Evolutionary conservation across 78 protist genomes (phyloP).

Genomic region (Blattamonas nauphoetae): DNA sequence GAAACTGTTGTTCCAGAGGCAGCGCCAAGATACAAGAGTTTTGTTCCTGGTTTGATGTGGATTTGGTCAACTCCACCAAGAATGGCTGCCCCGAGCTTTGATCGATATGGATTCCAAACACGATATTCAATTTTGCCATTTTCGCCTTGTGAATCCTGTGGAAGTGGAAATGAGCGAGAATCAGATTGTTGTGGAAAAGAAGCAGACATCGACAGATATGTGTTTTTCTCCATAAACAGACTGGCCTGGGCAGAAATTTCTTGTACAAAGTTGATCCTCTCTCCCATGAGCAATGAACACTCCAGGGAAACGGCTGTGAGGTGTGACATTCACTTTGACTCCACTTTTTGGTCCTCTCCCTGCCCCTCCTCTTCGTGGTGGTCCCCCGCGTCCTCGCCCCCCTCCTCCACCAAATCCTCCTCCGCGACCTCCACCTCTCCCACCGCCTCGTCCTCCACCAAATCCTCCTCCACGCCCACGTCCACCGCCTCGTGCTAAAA

Average conservation of each 20-base stretch:
- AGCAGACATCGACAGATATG: conserved; percentile 66
- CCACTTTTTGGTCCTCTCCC: conserved; percentile 70
- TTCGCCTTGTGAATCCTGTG: conserved; percentile 7
- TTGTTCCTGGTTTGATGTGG: conserved; percentile 88
- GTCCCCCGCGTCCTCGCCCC: conserved; percentile 1
- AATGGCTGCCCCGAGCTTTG: conserved; percentile 97
- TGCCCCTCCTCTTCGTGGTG: conserved; percentile 6
- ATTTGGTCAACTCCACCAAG: conserved; percentile 88
- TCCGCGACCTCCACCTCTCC: conserved; percentile 43
- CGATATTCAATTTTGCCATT: conserved; percentile 94
- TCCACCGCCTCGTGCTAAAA: conserved; percentile 31
- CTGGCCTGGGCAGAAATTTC: conserved; percentile 86
- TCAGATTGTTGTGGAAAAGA: background rate
- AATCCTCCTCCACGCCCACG: conserved; percentile 32
- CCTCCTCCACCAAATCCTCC: conserved; percentile 27
- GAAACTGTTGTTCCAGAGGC: conserved; percentile 99
- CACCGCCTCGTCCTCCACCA: conserved; percentile 38
- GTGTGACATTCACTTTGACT: conserved; percentile 67
- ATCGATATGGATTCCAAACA: conserved; percentile 99
- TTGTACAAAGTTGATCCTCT: conserved; percentile 81
- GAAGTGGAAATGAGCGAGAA: background rate
- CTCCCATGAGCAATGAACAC: conserved; percentile 81
- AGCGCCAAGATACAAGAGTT: conserved; percentile 97
- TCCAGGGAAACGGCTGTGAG: conserved; percentile 83
- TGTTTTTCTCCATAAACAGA: conserved; percentile 98